Percentiles rank a stretch among this genome's conserved stretches.
phyloP scores from a whole-genome alignment of 225 moss, liverwort and hornwort genomes.

The Polytrichum commune region DNA sequence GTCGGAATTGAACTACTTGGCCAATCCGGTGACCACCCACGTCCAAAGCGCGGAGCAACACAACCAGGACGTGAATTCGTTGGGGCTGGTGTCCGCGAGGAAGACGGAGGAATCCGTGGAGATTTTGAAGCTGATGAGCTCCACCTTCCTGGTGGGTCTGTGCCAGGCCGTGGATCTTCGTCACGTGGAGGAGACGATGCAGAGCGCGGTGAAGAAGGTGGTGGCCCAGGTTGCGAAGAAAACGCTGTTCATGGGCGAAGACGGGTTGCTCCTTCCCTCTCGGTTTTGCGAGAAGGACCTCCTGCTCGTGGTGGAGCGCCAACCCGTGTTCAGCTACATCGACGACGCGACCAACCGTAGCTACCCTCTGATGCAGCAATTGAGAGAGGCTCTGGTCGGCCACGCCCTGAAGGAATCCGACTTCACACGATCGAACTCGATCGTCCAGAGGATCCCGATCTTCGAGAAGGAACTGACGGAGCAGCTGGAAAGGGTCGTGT shows the following conservation, averaged over 20 bases:
- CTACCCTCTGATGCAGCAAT: constrained; percentile 64
- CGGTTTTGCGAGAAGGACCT: constrained; percentile 44
- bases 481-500: constrained; percentile 15
- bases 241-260: constrained; percentile 13
- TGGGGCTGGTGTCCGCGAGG: constrained; percentile 11
- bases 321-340: constrained; percentile 60
- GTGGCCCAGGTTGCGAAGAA: constrained; percentile 43
- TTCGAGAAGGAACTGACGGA: constrained; percentile 37
- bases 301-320: constrained; percentile 35
- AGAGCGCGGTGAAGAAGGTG: constrained; percentile 26
- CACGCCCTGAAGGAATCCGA: constrained; percentile 31
- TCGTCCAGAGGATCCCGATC: constrained; percentile 24
- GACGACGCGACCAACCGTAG: constrained; percentile 53
- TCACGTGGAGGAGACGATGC: constrained; percentile 53
- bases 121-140: constrained; percentile 15
- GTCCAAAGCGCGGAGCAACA: constrained; percentile 16
- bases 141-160: constrained; percentile 10
- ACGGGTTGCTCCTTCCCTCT: constrained; percentile 21
- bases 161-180: constrained; percentile 24
- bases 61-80: constrained; percentile 17
- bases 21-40: constrained; percentile 16
- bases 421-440: constrained; percentile 39
- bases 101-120: constrained; percentile 14
- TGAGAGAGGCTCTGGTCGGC: constrained; percentile 49
- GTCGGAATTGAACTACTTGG: constrained; percentile 9